Conservation (phyloP, 352 stramenopile genomes). For the Globisporangium abappressorium region DNA sequence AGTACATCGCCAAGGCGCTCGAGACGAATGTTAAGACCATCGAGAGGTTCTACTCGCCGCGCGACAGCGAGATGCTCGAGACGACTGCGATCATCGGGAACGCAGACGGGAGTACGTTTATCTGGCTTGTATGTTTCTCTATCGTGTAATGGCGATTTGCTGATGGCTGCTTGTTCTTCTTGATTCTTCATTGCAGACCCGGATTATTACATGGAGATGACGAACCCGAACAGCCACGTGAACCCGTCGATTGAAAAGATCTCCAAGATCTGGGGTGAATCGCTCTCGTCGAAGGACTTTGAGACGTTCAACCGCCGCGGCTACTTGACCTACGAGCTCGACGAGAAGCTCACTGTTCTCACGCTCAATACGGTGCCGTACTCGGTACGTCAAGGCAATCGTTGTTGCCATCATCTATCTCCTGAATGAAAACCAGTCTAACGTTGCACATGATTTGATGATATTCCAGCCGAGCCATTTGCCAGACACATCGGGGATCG, state of each 20-base stretch:
- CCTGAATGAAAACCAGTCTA: not conserved
- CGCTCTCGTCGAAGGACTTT: slow-evolving; percentile 51
- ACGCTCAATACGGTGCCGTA: slow-evolving; percentile 84
- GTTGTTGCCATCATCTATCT: not conserved
- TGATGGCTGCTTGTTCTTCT: not conserved
- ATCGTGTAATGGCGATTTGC: not conserved
- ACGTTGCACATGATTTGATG: not conserved
- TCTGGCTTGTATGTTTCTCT: not conserved
- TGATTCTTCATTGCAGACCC: slow-evolving; percentile 28
- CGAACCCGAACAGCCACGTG: slow-evolving; percentile 38
- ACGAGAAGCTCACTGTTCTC: slow-evolving; percentile 62
- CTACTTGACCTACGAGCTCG: slow-evolving; percentile 62
- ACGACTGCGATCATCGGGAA: slow-evolving; percentile 81
- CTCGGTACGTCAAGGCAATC: slow-evolving; percentile 38
- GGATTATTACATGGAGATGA: slow-evolving; percentile 79
- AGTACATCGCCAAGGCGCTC: slow-evolving; percentile 58
- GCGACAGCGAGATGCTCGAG: slow-evolving; percentile 31
- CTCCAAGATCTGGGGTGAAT: slow-evolving; percentile 44
- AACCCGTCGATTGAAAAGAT: slow-evolving; percentile 66
- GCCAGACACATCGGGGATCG: slow-evolving; percentile 56
- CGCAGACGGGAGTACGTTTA: slow-evolving; percentile 55
- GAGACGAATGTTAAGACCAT: slow-evolving; percentile 64
- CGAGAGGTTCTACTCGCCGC: slow-evolving; percentile 62
- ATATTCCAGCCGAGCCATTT: slow-evolving; percentile 56
- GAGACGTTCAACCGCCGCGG: slow-evolving; percentile 52